phyloP scores from a whole-genome alignment of 441 rosid genomes.

The Eruca vesicaria region DNA sequence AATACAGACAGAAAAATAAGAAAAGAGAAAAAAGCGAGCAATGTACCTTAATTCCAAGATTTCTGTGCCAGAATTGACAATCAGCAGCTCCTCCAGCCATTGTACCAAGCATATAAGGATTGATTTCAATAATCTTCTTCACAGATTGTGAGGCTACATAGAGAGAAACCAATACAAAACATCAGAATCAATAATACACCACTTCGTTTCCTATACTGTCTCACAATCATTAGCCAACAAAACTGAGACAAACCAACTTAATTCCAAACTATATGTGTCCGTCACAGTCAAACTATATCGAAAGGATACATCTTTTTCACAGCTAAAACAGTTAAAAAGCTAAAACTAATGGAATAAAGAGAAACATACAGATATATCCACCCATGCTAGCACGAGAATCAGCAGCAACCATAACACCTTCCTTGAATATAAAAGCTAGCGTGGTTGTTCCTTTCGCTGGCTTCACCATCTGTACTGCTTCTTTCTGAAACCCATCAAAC shows the following conservation, averaged over 20 bases:
- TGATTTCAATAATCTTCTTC: conserved; percentile 71
- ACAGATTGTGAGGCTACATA: background rate
- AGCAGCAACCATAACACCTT: conserved; percentile 96
- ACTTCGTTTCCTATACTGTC: background rate
- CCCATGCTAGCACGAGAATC: conserved; percentile 99
- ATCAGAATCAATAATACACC: background rate
- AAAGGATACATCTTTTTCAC: background rate
- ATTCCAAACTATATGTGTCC: background rate
- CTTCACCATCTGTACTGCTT: conserved; percentile 84
- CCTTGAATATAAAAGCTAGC: conserved; percentile 89
- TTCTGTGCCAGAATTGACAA: conserved; percentile 99
- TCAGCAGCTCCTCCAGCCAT: conserved; percentile 99
- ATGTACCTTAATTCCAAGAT: conserved; percentile 89
- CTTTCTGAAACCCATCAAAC: conserved; percentile 91
- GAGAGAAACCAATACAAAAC: background rate
- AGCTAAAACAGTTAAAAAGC: background rate
- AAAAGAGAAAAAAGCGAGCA: background rate
- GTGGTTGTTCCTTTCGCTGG: conserved; percentile 98
- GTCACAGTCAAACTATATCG: background rate
- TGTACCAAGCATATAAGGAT: conserved; percentile 98
- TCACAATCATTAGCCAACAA: background rate
- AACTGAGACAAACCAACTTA: background rate
- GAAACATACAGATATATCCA: conserved; percentile 85
- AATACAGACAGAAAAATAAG: background rate
- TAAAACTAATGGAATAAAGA: background rate